Percentiles rank a stretch among this genome's conserved stretches.
Evolutionary conservation across 768 basidiomycete genomes (phyloP).

Genomic region (Panaeolus papilionaceus): DNA sequence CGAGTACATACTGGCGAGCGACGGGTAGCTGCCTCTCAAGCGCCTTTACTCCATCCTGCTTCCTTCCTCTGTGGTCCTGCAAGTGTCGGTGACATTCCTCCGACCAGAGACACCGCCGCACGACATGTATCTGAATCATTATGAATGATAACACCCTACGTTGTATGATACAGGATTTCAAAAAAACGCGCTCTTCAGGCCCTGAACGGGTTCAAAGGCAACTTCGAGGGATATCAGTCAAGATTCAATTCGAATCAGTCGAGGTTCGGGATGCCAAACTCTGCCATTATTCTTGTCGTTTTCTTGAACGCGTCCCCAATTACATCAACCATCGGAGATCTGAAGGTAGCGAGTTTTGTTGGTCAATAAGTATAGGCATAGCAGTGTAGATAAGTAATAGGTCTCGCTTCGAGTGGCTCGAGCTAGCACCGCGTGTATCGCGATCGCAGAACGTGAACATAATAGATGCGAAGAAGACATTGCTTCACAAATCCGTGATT

Average conservation of each 20-base stretch:
- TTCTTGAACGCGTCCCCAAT: not conserved
- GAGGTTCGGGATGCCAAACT: not conserved
- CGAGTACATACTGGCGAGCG: not conserved
- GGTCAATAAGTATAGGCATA: not conserved
- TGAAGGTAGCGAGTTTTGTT: not conserved
- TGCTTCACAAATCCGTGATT: not conserved
- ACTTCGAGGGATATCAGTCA: not conserved
- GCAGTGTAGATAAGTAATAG: not conserved
- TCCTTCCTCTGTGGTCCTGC: not conserved
- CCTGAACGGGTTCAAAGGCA: not conserved
- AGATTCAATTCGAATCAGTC: not conserved
- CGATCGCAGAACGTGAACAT: not conserved
- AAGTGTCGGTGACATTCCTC: not conserved
- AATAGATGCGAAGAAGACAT: constrained; percentile 3
- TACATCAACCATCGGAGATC: constrained; percentile 2
- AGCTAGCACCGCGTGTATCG: not conserved
- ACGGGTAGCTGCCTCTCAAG: not conserved
- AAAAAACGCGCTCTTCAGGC: not conserved
- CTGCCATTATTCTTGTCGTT: not conserved
- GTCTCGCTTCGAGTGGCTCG: not conserved
- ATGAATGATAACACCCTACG: not conserved
- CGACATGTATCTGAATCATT: constrained; percentile 14
- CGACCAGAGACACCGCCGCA: not conserved
- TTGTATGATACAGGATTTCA: not conserved
- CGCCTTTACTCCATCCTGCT: not conserved